phyloP scores from a whole-genome alignment of 129 eudicot genomes.

The Escallonia herrerae region DNA sequence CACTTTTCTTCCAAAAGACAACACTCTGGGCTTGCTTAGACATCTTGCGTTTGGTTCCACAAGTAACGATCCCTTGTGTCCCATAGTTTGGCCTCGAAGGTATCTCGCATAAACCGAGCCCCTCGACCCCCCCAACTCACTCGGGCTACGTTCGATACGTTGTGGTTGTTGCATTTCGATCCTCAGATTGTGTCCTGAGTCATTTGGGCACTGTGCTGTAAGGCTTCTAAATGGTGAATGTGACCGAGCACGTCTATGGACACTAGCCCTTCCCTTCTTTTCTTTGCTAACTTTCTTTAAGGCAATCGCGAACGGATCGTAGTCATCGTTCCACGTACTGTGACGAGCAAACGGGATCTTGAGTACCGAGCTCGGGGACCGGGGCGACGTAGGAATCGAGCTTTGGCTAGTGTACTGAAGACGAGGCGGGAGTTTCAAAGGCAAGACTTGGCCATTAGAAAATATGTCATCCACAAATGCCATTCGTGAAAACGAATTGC shows the following conservation, averaged over 20 bases:
- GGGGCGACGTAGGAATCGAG: conserved; percentile 55
- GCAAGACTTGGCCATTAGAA: conserved; percentile 51
- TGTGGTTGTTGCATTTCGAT: not conserved
- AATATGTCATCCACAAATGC: conserved; percentile 77
- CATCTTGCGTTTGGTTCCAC: conserved; percentile 18
- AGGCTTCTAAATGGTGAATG: conserved; percentile 45
- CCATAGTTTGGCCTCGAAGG: conserved; percentile 40
- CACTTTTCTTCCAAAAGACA: conserved; percentile 15
- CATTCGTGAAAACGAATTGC: conserved; percentile 47
- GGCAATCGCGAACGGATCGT: conserved; percentile 76
- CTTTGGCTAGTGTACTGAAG: conserved; percentile 25
- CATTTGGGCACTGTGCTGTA: conserved; percentile 12
- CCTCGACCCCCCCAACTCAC: conserved; percentile 31
- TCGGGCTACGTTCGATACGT: conserved; percentile 7
- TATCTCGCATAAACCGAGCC: conserved; percentile 52
- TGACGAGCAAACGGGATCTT: conserved; percentile 38
- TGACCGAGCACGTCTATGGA: conserved; percentile 56
- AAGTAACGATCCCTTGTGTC: conserved; percentile 19
- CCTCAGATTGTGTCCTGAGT: not conserved
- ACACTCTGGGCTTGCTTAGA: conserved; percentile 23
- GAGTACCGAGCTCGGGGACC: conserved; percentile 27
- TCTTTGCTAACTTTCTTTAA: conserved; percentile 65
- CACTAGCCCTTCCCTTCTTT: conserved; percentile 29
- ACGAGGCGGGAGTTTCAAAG: conserved; percentile 79
- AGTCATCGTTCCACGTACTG: conserved; percentile 57